Conservation (phyloP, 1,284 basidiomycete species). For the Trichosporon sp. region DNA sequence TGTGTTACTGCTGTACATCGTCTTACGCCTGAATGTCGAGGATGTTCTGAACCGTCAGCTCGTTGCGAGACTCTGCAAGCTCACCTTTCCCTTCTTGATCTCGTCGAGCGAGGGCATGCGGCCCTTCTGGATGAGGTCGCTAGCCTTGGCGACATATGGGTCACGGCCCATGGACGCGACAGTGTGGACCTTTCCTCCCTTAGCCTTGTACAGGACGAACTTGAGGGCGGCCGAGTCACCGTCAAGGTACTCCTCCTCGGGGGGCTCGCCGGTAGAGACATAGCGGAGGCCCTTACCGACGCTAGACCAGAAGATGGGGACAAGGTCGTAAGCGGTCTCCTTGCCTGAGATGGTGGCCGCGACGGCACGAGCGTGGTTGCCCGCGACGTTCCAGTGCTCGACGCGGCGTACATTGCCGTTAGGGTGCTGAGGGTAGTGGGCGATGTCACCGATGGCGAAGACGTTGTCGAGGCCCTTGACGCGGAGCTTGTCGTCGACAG, state of each 20-base stretch:
- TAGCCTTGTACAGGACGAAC: slow-evolving; percentile 83
- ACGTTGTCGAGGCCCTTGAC: slow-evolving; percentile 62
- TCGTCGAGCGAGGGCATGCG: slow-evolving; percentile 76
- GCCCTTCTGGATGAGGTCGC: slow-evolving; percentile 70
- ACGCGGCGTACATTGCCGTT: slow-evolving; percentile 27
- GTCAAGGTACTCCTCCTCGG: slow-evolving; percentile 69
- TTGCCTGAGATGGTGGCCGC: slow-evolving; percentile 60
- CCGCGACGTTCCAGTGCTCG: slow-evolving; percentile 58
- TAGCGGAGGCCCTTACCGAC: slow-evolving; percentile 76
- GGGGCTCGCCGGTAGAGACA: slow-evolving; percentile 60
- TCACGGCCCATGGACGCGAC: slow-evolving; percentile 60
- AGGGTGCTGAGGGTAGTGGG: slow-evolving; percentile 64
- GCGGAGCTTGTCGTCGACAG: slow-evolving; percentile 71
- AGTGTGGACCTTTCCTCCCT: slow-evolving; percentile 69
- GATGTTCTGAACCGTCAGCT: slow-evolving; percentile 27
- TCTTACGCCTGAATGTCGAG: slow-evolving; percentile 27
- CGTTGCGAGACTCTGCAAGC: background rate
- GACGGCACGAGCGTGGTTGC: slow-evolving; percentile 77
- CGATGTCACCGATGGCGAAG: slow-evolving; percentile 88
- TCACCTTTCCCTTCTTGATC: slow-evolving; percentile 56
- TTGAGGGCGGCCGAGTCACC: slow-evolving; percentile 73
- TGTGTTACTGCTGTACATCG: background rate
- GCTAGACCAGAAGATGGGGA: slow-evolving; percentile 78
- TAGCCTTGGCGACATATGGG: slow-evolving; percentile 68
- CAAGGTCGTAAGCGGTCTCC: slow-evolving; percentile 55